Conservation (phyloP, 805 yeast genomes). For the Yamadazyma akitaensis region DNA sequence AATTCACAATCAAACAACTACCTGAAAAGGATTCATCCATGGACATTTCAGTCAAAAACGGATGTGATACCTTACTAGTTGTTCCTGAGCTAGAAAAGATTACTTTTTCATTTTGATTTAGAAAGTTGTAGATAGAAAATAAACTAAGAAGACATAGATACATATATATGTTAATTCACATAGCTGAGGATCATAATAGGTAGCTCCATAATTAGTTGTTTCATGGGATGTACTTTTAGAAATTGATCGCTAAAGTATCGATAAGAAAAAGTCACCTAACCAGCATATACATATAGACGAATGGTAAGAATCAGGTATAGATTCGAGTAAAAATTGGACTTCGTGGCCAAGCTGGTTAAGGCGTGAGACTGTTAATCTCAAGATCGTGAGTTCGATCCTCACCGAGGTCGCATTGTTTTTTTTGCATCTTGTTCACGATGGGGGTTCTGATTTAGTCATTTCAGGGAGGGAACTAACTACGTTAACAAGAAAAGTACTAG, state of each 20-base stretch:
- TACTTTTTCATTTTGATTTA: slow-evolving; percentile 51
- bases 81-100: slow-evolving; percentile 66
- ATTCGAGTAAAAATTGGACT: slow-evolving; percentile 12
- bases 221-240: too few relatives aligned
- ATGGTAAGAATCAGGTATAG: too few relatives aligned
- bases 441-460: too few relatives aligned
- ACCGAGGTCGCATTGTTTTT: slow-evolving; percentile 26
- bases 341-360: slow-evolving; percentile 30
- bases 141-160: background rate
- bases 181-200: too few relatives aligned
- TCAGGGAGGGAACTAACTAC: too few relatives aligned
- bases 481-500: too few relatives aligned
- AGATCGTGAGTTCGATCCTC: slow-evolving; percentile 29
- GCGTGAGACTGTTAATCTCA: slow-evolving; percentile 29
- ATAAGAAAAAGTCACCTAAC: too few relatives aligned
- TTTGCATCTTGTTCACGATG: slow-evolving; percentile 1
- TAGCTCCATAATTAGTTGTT: too few relatives aligned
- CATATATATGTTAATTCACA: background rate
- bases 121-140: background rate
- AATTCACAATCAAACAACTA: slow-evolving; percentile 39
- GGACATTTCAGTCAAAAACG: slow-evolving; percentile 66
- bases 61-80: slow-evolving; percentile 64
- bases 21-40: slow-evolving; percentile 48
- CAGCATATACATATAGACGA: too few relatives aligned
- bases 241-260: too few relatives aligned